Evolutionary conservation across 2,329 filamentous ascomycete genomes (phyloP).

Genomic region (Scytalidium sp.): DNA sequence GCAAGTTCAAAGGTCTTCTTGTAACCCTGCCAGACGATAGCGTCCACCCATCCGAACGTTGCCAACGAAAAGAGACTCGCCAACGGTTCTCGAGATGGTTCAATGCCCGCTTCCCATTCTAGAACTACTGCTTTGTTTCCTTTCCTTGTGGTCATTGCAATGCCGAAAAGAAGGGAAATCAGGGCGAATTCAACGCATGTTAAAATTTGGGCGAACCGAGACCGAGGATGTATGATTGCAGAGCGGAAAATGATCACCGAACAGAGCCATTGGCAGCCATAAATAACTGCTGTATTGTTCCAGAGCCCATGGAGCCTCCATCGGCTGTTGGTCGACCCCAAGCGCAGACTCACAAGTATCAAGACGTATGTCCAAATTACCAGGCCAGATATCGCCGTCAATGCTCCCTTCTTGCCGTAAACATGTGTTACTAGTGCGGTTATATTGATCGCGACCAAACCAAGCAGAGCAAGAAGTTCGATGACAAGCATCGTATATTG

Average conservation of each 20-base stretch:
- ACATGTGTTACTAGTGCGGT: slow-evolving; percentile 58
- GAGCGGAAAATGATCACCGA: slow-evolving; percentile 78
- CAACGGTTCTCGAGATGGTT: slow-evolving; percentile 81
- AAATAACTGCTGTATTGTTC: slow-evolving; percentile 89
- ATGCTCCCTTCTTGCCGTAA: slow-evolving; percentile 54
- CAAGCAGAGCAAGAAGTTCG: slow-evolving; percentile 73
- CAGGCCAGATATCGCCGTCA: slow-evolving; percentile 65
- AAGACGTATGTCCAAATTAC: slow-evolving; percentile 80
- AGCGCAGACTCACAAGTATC: slow-evolving; percentile 66
- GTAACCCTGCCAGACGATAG: slow-evolving; percentile 86
- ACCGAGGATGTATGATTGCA: slow-evolving; percentile 72
- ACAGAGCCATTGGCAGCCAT: slow-evolving; percentile 79
- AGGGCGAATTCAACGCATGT: slow-evolving; percentile 73
- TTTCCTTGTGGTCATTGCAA: slow-evolving; percentile 80
- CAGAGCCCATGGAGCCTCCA: slow-evolving; percentile 73
- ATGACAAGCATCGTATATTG: slow-evolving; percentile 68
- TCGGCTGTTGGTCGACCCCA: slow-evolving; percentile 63
- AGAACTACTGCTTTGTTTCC: slow-evolving; percentile 87
- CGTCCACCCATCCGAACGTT: slow-evolving; percentile 88
- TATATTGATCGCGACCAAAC: slow-evolving; percentile 67
- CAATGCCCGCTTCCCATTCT: slow-evolving; percentile 84
- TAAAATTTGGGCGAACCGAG: slow-evolving; percentile 59
- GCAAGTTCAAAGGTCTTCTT: slow-evolving; percentile 76
- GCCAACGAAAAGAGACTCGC: slow-evolving; percentile 86
- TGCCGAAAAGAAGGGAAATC: slow-evolving; percentile 68